Conservation (phyloP, 2,329 filamentous ascomycete genomes). For the Monilinia fructigena region DNA sequence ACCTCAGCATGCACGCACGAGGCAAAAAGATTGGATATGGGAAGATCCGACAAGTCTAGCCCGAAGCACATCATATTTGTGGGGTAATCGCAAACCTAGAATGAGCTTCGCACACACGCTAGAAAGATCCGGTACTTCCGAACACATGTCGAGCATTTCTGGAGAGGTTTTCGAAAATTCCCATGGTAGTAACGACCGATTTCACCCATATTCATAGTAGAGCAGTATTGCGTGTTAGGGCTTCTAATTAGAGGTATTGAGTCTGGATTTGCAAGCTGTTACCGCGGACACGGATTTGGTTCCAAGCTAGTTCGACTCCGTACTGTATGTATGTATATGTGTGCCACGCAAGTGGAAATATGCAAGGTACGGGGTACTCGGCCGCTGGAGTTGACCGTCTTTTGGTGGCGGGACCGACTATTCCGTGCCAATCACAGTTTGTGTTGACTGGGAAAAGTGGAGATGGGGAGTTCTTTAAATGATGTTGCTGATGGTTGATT, state of each 20-base stretch:
- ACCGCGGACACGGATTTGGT: neutral
- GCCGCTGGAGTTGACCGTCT: neutral
- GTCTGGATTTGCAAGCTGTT: neutral
- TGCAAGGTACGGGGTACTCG: neutral
- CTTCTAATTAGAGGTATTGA: too few species aligned
- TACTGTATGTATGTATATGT: too few species aligned
- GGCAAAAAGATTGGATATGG: neutral
- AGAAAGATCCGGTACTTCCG: neutral
- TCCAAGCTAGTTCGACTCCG: neutral
- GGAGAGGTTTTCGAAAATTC: too few species aligned
- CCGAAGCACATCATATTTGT: constrained; percentile 10
- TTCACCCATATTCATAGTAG: too few species aligned
- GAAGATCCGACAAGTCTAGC: neutral
- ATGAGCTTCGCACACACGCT: neutral
- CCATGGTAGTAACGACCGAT: too few species aligned
- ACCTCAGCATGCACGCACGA: neutral
- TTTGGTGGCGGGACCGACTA: neutral
- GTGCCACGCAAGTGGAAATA: neutral
- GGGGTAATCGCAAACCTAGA: neutral
- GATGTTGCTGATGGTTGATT: neutral
- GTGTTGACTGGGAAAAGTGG: neutral
- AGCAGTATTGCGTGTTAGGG: too few species aligned
- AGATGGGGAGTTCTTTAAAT: neutral
- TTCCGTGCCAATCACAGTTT: neutral
- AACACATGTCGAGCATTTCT: neutral